Conservation (phyloP, 345 rosid genomes). For the Eucalyptus melliodora region DNA sequence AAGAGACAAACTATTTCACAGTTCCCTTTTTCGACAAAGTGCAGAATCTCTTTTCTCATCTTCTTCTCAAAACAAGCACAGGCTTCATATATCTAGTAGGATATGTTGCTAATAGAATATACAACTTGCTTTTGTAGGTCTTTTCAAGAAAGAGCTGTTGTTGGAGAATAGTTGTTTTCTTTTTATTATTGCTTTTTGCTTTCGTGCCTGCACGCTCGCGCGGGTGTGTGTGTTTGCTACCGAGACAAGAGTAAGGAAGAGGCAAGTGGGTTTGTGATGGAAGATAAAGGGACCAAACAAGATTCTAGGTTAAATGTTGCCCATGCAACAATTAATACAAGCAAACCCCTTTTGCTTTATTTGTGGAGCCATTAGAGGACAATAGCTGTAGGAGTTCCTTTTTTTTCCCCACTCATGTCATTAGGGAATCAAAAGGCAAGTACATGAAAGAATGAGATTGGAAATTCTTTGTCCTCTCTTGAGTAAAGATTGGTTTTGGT, state of each 20-base stretch:
- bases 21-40: neutral
- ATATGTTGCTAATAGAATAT: neutral
- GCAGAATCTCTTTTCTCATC: neutral
- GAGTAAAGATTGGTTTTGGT: slow-evolving; percentile 11
- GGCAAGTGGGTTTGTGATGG: slow-evolving; percentile 10
- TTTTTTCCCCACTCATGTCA: neutral
- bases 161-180: neutral
- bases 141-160: neutral
- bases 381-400: neutral
- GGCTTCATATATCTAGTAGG: neutral
- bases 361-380: slow-evolving; percentile 41
- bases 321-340: slow-evolving; percentile 41
- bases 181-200: neutral
- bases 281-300: neutral
- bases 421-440: slow-evolving; percentile 4
- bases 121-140: neutral
- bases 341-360: slow-evolving; percentile 25
- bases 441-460: slow-evolving; percentile 5
- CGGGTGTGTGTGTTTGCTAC: neutral
- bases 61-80: neutral
- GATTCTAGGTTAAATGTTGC: slow-evolving; percentile 15
- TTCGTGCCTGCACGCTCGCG: neutral
- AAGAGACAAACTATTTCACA: neutral
- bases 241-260: neutral
- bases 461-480: slow-evolving; percentile 15